These are phyloP conservation scores for Xylariales sp. DNA, from an alignment of 2,329 filamentous ascomycete genomes.

Conservation along the genomic window DNA sequence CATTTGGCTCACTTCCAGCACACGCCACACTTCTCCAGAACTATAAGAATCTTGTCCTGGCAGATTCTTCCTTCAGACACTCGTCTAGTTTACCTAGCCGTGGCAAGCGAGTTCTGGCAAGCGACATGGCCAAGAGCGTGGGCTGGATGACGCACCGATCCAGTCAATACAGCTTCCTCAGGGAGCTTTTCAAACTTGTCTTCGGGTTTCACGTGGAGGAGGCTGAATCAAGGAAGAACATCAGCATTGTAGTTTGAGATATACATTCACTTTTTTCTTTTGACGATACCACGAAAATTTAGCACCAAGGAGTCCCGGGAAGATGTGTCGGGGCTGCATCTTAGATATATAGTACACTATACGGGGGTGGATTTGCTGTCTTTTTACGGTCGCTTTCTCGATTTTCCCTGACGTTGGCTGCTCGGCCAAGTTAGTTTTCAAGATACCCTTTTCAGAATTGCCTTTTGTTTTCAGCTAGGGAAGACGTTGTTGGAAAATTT, in stretches of 20 bases:
- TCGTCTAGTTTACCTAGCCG: conserved; percentile 48
- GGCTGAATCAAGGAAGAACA: conserved; percentile 60
- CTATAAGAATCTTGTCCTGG: conserved; percentile 76
- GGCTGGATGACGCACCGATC: conserved; percentile 66
- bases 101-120: conserved; percentile 58
- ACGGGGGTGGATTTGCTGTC: too few species aligned
- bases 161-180: conserved; percentile 72
- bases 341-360: too few species aligned
- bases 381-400: background rate
- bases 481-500: too few species aligned
- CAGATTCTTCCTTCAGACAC: conserved; percentile 63
- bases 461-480: background rate
- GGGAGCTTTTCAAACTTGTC: conserved; percentile 77
- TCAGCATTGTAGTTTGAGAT: conserved; percentile 54
- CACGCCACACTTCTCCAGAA: conserved; percentile 69
- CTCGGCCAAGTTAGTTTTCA: conserved; percentile 11
- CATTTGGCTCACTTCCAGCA: conserved; percentile 70
- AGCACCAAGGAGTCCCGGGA: background rate
- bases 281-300: background rate
- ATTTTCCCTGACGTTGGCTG: conserved; percentile 4
- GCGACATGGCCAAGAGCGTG: conserved; percentile 78
- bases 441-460: conserved; percentile 16
- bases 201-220: conserved; percentile 84
- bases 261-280: background rate
- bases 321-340: background rate